These are phyloP conservation scores for Firmiana major DNA, from an alignment of 345 rosid genomes.

Conservation along the genomic window DNA sequence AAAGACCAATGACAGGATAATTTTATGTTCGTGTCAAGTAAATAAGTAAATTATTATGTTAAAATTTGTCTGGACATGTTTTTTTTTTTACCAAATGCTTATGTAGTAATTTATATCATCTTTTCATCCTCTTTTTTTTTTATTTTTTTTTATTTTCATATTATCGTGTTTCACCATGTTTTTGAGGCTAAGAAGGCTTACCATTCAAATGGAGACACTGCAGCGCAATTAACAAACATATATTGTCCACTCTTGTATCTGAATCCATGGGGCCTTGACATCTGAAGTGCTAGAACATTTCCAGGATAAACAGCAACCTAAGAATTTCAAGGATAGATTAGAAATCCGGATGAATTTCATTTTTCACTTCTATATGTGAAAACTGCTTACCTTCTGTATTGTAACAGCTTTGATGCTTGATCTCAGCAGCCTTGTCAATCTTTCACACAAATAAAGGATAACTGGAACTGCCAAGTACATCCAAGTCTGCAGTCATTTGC, in stretches of 20 bases:
- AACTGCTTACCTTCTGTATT: slow-evolving; percentile 43
- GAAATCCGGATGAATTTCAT: background rate
- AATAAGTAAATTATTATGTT: too few species aligned
- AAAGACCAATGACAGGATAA: too few species aligned
- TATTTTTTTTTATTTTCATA: too few species aligned
- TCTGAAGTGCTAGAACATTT: slow-evolving; percentile 63
- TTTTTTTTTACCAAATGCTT: too few species aligned
- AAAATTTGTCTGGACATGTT: too few species aligned
- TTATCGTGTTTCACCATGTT: too few species aligned
- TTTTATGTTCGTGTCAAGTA: too few species aligned
- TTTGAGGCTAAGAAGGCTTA: slow-evolving; percentile 1
- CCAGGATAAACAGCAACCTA: slow-evolving; percentile 74
- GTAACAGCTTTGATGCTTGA: slow-evolving; percentile 62
- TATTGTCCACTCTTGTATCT: slow-evolving; percentile 80
- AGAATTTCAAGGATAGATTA: background rate
- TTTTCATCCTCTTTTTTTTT: too few species aligned
- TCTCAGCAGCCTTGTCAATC: slow-evolving; percentile 58
- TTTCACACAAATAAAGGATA: slow-evolving; percentile 48
- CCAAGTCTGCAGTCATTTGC: slow-evolving; percentile 51
- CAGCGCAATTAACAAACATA: slow-evolving; percentile 75
- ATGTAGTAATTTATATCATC: too few species aligned
- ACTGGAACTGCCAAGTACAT: slow-evolving; percentile 68
- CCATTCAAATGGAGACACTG: slow-evolving; percentile 88
- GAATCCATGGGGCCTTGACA: slow-evolving; percentile 69
- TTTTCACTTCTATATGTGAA: background rate